phyloP scores from a whole-genome alignment of 2,329 filamentous ascomycete species.

The Sarocladiaceae sp. region DNA sequence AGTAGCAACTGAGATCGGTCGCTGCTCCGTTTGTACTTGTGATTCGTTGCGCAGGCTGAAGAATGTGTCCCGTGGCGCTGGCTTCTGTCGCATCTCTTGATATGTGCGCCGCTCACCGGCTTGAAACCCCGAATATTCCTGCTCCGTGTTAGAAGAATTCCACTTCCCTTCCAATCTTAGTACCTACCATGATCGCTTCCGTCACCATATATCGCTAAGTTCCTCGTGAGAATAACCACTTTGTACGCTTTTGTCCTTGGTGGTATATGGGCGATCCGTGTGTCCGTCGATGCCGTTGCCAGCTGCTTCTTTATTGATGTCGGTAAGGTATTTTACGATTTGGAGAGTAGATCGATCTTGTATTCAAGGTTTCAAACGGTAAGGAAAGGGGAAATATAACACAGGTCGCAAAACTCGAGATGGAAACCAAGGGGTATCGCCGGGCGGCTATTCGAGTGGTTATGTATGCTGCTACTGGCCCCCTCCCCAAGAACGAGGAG shows the following conservation, averaged over 20 bases:
- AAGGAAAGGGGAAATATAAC: slow-evolving; percentile 23
- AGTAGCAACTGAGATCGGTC: slow-evolving; percentile 65
- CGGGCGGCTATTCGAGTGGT: slow-evolving; percentile 40
- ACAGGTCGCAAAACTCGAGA: slow-evolving; percentile 35
- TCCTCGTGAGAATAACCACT: neutral
- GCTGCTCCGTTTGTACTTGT: slow-evolving; percentile 26
- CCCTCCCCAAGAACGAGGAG: neutral
- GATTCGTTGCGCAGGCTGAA: slow-evolving; percentile 50
- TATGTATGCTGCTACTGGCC: slow-evolving; percentile 34
- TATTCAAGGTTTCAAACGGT: slow-evolving; percentile 9
- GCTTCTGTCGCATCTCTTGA: slow-evolving; percentile 47
- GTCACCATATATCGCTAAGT: slow-evolving; percentile 26
- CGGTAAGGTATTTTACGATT: slow-evolving; percentile 11
- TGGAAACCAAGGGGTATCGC: slow-evolving; percentile 24
- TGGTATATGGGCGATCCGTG: neutral
- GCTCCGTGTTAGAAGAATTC: neutral
- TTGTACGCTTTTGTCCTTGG: neutral
- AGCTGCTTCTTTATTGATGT: slow-evolving; percentile 25
- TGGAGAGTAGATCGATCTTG: slow-evolving; percentile 21
- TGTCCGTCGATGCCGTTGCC: slow-evolving; percentile 33
- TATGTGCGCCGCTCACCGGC: slow-evolving; percentile 32
- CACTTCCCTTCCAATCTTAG: neutral
- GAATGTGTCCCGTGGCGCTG: slow-evolving; percentile 48
- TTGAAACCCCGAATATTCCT: slow-evolving; percentile 31
- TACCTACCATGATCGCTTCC: too few species aligned